Conservation (phyloP, 163 green algal species). For the Scenedesmus sp. region DNA sequence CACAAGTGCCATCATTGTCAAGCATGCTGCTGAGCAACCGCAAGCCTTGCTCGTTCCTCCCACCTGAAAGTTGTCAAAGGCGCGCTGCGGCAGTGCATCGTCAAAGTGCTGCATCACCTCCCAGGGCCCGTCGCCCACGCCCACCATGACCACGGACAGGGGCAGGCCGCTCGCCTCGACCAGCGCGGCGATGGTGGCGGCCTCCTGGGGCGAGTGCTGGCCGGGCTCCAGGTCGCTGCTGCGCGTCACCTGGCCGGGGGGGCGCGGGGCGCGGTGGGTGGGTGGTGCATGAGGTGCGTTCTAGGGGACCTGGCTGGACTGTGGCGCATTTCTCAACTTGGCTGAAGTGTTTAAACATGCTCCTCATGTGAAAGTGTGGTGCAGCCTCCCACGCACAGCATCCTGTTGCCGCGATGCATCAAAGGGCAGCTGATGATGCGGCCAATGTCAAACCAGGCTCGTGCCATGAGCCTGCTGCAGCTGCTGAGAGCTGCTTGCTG, state of each 20-base stretch:
- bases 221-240: constrained; percentile 24
- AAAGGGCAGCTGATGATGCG: no score
- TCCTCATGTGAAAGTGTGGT: no score
- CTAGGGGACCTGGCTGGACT: no score
- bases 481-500: no score
- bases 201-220: constrained; percentile 49
- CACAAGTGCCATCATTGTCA: not conserved
- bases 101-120: constrained; percentile 83
- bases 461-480: no score
- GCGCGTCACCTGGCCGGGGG: constrained; percentile 49
- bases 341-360: no score
- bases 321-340: no score
- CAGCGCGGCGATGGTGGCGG: constrained; percentile 59
- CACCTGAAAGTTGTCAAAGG: constrained; percentile 83
- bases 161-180: constrained; percentile 65
- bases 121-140: constrained; percentile 82
- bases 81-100: constrained; percentile 68
- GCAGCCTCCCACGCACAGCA: no score
- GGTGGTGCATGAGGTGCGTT: no score
- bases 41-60: not conserved
- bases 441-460: no score
- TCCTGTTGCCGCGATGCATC: no score
- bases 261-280: no score
- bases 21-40: not conserved
- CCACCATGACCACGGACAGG: constrained; percentile 84